Base-by-base conservation (phyloP, 129 eudicot species). In the Artemisia argyi region DNA sequence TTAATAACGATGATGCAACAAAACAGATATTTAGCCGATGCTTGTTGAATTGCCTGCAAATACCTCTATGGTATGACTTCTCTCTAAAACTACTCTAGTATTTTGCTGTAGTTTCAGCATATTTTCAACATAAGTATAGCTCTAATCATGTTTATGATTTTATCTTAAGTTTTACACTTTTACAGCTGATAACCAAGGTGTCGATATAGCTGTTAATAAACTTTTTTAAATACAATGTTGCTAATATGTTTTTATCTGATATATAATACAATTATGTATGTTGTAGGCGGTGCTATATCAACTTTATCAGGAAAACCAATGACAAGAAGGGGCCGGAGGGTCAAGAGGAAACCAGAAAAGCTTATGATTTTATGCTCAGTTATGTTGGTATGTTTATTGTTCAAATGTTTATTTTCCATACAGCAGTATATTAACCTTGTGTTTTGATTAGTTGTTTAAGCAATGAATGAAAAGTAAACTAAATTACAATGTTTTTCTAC, bases 271-370 rank as follows among this genome's bases (percentile, higher is more conserved):
- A 48, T 35, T 51, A 67, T 81, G 26, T 70, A 58, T 61, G 56
- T 26, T 85, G 83, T 74, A 95, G 99, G 99, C 85, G 96, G 68
- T 90, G 99, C 78, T 95, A 95, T 81, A 95, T 95, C 39, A 94
- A 85, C 32, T 95, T 90, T 78, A 95, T 95, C 44, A 86, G 96
- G 78, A 95, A 88, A 73, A 87, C 77, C n/a, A 95, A 95, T 83
- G 99, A 95, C 39, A 95, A 88, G 91, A 95, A 86, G 86, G 97
- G 99, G 67, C 51, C 78, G 61, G 97, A 95, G 77, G 97, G 97
- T 76, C 94, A 86, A 73, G 97, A 88, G 79, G 99, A 95, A 76
- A 95, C 97, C n/a, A 87, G 90, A 67, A 95, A 88, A 85, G 99
- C 99, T 66, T 95, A 73, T 79, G 99, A 95, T 52, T 95, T 95